Percentiles rank a stretch among this genome's conserved stretches.
Conservation (phyloP, 139 green algal species). For the Pycnococcus provasolii region DNA sequence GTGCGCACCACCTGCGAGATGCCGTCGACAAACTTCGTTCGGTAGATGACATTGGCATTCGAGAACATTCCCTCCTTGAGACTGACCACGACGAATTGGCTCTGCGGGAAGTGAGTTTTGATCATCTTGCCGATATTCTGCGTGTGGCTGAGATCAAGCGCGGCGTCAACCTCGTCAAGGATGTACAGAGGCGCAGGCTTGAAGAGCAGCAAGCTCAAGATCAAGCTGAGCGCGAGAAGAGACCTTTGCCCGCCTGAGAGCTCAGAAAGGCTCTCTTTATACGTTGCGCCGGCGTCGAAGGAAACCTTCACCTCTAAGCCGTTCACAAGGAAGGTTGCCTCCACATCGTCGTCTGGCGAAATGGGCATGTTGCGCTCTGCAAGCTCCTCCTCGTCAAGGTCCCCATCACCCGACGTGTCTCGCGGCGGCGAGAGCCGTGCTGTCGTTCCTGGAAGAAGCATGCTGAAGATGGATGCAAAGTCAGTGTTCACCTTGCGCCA, state of each 20-base stretch:
- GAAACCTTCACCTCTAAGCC: slow-evolving; percentile 88
- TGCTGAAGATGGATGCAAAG: slow-evolving; percentile 94
- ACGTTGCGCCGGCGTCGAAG: slow-evolving; percentile 74
- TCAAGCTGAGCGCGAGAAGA: slow-evolving; percentile 88
- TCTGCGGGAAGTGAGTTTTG: slow-evolving; percentile 89
- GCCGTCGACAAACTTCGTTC: slow-evolving; percentile 95
- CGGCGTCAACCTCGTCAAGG: slow-evolving; percentile 94
- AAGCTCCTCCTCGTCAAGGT: background rate
- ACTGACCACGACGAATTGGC: slow-evolving; percentile 65
- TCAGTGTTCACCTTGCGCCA: slow-evolving; percentile 82
- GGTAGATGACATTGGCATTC: slow-evolving; percentile 98
- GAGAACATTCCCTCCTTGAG: slow-evolving; percentile 99
- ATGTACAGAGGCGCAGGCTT: slow-evolving; percentile 99
- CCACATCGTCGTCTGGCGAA: background rate
- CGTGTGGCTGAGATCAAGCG: slow-evolving; percentile 95
- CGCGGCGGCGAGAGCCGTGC: slow-evolving; percentile 79
- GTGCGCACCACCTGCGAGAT: slow-evolving; percentile 80
- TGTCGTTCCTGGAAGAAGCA: slow-evolving; percentile 81
- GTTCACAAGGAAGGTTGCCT: slow-evolving; percentile 25
- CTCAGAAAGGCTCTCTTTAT: slow-evolving; percentile 95
- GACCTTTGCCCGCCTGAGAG: slow-evolving; percentile 87
- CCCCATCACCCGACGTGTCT: background rate
- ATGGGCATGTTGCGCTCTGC: background rate
- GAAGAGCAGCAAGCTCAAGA: slow-evolving; percentile 94
- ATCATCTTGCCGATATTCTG: slow-evolving; percentile 98